These are phyloP conservation scores for Macrophomina tecta DNA, from an alignment of 2,329 filamentous ascomycete species.

Conservation along the genomic window DNA sequence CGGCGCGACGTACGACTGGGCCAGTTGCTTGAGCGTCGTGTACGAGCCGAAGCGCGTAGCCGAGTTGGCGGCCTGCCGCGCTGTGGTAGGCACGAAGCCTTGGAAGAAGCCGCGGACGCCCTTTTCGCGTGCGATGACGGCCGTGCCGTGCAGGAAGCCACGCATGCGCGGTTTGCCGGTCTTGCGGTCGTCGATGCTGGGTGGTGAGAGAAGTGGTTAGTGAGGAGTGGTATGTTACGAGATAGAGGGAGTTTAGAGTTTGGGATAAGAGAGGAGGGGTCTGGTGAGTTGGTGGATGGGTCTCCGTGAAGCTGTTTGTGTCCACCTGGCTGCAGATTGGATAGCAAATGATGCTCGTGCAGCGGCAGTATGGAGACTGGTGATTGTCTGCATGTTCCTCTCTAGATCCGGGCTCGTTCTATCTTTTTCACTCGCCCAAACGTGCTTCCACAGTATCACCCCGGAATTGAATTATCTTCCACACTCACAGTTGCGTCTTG, in stretches of 20 bases:
- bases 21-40: constrained; percentile 87
- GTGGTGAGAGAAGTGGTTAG: constrained; percentile 3
- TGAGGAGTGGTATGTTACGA: not conserved
- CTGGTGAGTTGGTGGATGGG: too few relatives aligned
- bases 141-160: constrained; percentile 89
- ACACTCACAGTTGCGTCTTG: constrained; percentile 80
- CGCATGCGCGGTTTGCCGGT: constrained; percentile 81
- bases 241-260: not conserved
- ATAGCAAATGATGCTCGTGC: too few relatives aligned
- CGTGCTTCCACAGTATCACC: too few relatives aligned
- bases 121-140: constrained; percentile 84
- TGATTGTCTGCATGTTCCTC: too few relatives aligned
- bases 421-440: not conserved
- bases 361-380: too few relatives aligned
- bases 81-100: constrained; percentile 93
- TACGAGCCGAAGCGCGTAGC: constrained; percentile 91
- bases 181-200: constrained; percentile 92
- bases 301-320: not conserved
- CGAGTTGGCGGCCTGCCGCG: constrained; percentile 91
- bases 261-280: not conserved
- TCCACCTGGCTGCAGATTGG: too few relatives aligned
- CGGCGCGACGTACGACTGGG: constrained; percentile 88
- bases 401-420: not conserved
- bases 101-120: constrained; percentile 95
- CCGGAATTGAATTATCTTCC: not conserved